A percentile compares a stretch with the other conserved stretches of the same genome.
phyloP scores from a whole-genome alignment of 768 basidiomycete species.

The Hirschioporus abietinus region DNA sequence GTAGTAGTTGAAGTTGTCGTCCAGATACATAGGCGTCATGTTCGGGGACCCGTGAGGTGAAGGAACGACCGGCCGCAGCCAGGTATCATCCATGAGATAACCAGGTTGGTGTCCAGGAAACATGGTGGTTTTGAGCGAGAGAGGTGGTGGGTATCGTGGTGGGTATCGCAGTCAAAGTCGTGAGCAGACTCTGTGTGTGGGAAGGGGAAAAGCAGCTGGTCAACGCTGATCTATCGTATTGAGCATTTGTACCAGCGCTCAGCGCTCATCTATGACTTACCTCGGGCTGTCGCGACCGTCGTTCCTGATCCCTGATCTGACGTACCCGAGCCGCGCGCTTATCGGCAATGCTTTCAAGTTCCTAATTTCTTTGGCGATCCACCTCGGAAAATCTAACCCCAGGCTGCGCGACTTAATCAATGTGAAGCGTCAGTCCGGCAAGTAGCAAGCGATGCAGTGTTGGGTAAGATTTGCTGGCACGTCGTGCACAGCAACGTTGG shows the following conservation, averaged over 20 bases:
- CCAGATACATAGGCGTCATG: not conserved
- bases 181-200: not conserved
- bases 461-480: not conserved
- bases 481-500: not conserved
- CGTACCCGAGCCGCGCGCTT: not conserved
- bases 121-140: not conserved
- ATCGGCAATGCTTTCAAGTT: not conserved
- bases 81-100: slow-evolving; percentile 1
- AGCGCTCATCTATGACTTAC: not conserved
- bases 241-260: not conserved
- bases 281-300: not conserved
- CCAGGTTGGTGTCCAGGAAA: not conserved
- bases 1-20: slow-evolving; percentile 2
- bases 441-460: not conserved
- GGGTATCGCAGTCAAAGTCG: not conserved
- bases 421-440: not conserved
- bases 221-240: not conserved
- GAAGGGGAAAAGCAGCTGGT: not conserved
- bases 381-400: too few species aligned
- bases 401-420: not conserved
- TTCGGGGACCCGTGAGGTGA: not conserved
- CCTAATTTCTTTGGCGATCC: not conserved
- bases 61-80: slow-evolving; percentile 1
- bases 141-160: not conserved
- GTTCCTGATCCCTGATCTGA: not conserved